Base-by-base conservation (phyloP, 1,284 basidiomycete genomes). In the Mycena sp. region DNA sequence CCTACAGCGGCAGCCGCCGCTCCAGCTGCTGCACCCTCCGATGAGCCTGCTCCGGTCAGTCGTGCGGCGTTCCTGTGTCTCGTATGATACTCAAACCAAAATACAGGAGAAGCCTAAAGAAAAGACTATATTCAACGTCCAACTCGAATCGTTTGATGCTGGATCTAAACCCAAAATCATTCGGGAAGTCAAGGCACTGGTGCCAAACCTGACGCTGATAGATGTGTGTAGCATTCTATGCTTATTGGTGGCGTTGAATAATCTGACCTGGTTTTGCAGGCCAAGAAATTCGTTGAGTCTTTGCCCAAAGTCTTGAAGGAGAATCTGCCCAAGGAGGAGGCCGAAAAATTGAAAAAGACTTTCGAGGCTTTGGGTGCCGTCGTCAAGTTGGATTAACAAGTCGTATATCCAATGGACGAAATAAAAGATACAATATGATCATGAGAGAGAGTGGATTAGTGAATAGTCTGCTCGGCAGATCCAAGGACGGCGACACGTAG, bases 211-310 rank as follows among this genome's bases (percentile, higher is more conserved):
- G 77, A 98, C 95, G 63, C 87, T 99, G 73, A 96, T 98, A 67
- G 96, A 98, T 77, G 96, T 96, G 74, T 74, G 94, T 86, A 16
- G 28, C 30, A 53, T 58, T 17, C 21, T 43, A 17, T 58, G 9
- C 11, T 57, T 57, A 45, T 55, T 51, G 29, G 71, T 60, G 28
- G 25, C 35, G 9, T 58, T 40, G 51, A 60, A 65, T 61, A 41
- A 66, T 44, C 19, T 43, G 23, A 46, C 55, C 29, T 58, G 19
- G 56, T 38, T 71, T 69, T 37, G 40, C 71, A 98, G 96, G 98
- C 98, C 37, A 99, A 99, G 88, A 99, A 98, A 82, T 98, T 99
- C 73, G 98, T 99, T 63, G 98, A 99, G 81, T 95, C 94, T 26
- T 82, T 95, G 70, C 98, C 98, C 32, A 93, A 99, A 80, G 82